Evolutionary conservation across 1,139 yeast genomes (phyloP).

Genomic region (Scheffersomyces insectosa): DNA sequence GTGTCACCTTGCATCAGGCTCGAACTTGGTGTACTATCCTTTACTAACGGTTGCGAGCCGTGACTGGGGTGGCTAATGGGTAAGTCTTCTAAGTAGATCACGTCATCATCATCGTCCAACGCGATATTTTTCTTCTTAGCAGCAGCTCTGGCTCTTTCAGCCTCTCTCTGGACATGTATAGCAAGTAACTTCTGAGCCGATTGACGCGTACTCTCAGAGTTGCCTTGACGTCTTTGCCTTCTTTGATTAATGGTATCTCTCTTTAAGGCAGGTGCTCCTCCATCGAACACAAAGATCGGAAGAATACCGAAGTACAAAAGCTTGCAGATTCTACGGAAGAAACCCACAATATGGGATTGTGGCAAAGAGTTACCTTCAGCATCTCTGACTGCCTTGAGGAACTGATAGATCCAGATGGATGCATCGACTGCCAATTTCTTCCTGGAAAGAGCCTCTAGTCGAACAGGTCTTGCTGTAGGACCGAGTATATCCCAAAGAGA

Average conservation of each 20-base stretch:
- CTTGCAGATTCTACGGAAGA: constrained; percentile 91
- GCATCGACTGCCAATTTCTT: constrained; percentile 93
- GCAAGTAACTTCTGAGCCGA: constrained; percentile 85
- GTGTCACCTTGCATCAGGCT: constrained; percentile 3
- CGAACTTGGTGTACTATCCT: not conserved
- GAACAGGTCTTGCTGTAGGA: constrained; percentile 87
- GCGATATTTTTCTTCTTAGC: not conserved
- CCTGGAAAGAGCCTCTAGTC: constrained; percentile 77
- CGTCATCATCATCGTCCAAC: constrained; percentile 21
- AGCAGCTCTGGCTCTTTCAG: constrained; percentile 25
- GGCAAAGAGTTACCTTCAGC: constrained; percentile 75
- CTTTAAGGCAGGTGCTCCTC: constrained; percentile 90
- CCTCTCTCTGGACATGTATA: constrained; percentile 67
- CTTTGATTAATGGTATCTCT: constrained; percentile 71
- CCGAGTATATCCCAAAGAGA: constrained; percentile 92
- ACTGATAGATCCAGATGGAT: constrained; percentile 97
- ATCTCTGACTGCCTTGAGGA: constrained; percentile 91
- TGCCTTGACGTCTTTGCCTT: constrained; percentile 71
- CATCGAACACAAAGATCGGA: constrained; percentile 97
- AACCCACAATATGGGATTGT: constrained; percentile 89
- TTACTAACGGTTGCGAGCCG: constrained; percentile 3
- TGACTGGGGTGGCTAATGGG: constrained; percentile 28
- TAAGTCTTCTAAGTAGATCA: constrained; percentile 42
- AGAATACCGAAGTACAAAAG: constrained; percentile 82
- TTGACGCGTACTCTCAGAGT: constrained; percentile 64